These are phyloP conservation scores for Kodamaea jinghongensis DNA, from an alignment of 805 yeast species.

Conservation along the genomic window DNA sequence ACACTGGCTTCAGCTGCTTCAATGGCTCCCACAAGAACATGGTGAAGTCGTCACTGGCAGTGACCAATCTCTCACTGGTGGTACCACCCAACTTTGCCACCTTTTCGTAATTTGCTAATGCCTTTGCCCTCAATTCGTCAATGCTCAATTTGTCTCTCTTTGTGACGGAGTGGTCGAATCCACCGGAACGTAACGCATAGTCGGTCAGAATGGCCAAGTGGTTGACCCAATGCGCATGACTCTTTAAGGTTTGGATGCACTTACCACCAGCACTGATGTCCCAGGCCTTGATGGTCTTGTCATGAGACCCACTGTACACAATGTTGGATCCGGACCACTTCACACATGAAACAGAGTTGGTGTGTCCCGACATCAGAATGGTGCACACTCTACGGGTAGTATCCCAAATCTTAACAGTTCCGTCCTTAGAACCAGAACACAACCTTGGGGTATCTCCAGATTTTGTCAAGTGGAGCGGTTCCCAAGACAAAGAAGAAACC, in stretches of 20 bases:
- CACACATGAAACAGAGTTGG: slow-evolving; percentile 89
- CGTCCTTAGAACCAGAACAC: slow-evolving; percentile 89
- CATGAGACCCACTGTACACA: slow-evolving; percentile 89
- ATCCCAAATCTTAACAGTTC: slow-evolving; percentile 89
- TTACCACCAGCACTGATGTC: slow-evolving; percentile 70
- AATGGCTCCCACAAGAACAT: slow-evolving; percentile 97
- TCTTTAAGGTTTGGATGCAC: slow-evolving; percentile 71
- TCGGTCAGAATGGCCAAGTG: slow-evolving; percentile 92
- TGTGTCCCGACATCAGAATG: slow-evolving; percentile 80
- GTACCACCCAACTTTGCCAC: slow-evolving; percentile 58
- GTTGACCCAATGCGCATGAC: slow-evolving; percentile 98
- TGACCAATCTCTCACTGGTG: slow-evolving; percentile 73
- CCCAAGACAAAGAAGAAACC: slow-evolving; percentile 91
- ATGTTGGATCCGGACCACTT: slow-evolving; percentile 92
- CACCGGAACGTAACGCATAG: slow-evolving; percentile 80
- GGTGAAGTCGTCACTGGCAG: slow-evolving; percentile 96
- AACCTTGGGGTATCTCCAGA: slow-evolving; percentile 67
- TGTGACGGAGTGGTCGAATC: slow-evolving; percentile 69
- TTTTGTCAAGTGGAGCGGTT: slow-evolving; percentile 78
- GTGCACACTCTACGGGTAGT: slow-evolving; percentile 62
- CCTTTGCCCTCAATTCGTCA: slow-evolving; percentile 43
- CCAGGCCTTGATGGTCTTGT: slow-evolving; percentile 92
- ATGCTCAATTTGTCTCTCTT: slow-evolving; percentile 25
- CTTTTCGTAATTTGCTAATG: slow-evolving; percentile 59
- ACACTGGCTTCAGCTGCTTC: slow-evolving; percentile 74